Evolutionary conservation across 805 yeast genomes (phyloP), one percentile per base, ranked within the genome.

Genomic region (Vanderwaltozyma yarrowii): DNA sequence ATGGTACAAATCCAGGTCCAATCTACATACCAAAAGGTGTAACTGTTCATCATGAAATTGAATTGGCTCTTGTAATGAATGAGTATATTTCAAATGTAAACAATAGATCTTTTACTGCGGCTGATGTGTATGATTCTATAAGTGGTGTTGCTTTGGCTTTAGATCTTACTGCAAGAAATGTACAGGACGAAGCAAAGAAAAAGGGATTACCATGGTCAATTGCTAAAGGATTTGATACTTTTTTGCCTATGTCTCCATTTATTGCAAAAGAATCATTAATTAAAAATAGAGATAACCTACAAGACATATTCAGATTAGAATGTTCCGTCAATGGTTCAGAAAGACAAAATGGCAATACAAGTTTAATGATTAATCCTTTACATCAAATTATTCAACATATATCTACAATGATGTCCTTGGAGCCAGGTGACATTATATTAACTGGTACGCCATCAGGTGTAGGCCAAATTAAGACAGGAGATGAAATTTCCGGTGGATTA

Each of bases 381-480:
- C 88, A 87, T 52, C 72, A 76, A 50, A 79, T 92, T 44, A 66
- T 92, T 44, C 71, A 82, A 39, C 74, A 80, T 36, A 81, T 88
- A 76, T 81, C 95, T 4, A 62, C 78, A n/a, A 78, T 85, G 50
- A 89, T 89, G 89, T 85, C 96, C 4, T 67, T 92, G 40, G 78
- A 88, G 51, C 78, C 84, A 38, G 96, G 96, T 23, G 98, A 92
- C 54, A 70, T 92, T 45, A 78, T 92, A 41, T 68, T 92, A 36
- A 92, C 98, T 1, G 98, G 98, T 14, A 92, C 98, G 1, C 98
- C 98, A 33, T 85, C 87, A 60, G 98, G 98, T 14, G 98, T 92
- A n/a, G 96, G 97, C 8, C 65, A 71, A 19, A 64, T 88, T 25
- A 60, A 59, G 5, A 83, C 94, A 0, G 97, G 96, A 9, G 97